Base-by-base conservation (phyloP, 345 rosid species). In the Angophora floribunda region DNA sequence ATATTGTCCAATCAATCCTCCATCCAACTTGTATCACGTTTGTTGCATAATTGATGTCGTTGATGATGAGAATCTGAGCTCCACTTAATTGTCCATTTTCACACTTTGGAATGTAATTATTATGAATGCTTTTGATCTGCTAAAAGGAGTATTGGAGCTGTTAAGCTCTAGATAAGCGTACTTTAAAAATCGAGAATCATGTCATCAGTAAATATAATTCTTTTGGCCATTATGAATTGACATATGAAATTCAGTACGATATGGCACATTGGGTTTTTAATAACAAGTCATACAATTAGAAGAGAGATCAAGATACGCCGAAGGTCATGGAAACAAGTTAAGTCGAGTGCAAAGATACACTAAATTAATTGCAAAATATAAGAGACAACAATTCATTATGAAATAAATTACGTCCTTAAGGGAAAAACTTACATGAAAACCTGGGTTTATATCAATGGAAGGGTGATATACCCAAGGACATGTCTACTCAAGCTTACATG, bases 31-130 rank as follows among this genome's bases (percentile, higher is more conserved):
- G 30, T 12, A 84, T 32, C 11, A 9, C 6, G 44, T 11, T 10
- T 14, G 10, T 15, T 47, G 10, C 15, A 36, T 36, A 3, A 1
- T 3, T 4, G 7, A 1, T 6, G 2, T 17, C 6, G 51, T 4
- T 11, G 52, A 4, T 2, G 28, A 84, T 44, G 32, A 32, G 15
- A 49, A 84, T 12, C 13, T 10, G 50, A 51, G 19, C 50, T 47
- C 12, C 86, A 21, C 86, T 84, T 4, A 3, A 47, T 47, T 84
- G 32, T 6, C 52, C 32, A 6, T 13, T 0, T 2, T 2, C 52
- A 21, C 86, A 84, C 86, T 47, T 26, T 17, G 86, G 86, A 16
- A 3, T 8, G 52, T 51, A 84, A 24, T 5, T 11, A 45, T 49
- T 5, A 84, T 24, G 16, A 6, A 6, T 21, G 86, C 30, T 49